Conservation (phyloP, 345 rosid genomes). For the Euphorbia pulcherrima region DNA sequence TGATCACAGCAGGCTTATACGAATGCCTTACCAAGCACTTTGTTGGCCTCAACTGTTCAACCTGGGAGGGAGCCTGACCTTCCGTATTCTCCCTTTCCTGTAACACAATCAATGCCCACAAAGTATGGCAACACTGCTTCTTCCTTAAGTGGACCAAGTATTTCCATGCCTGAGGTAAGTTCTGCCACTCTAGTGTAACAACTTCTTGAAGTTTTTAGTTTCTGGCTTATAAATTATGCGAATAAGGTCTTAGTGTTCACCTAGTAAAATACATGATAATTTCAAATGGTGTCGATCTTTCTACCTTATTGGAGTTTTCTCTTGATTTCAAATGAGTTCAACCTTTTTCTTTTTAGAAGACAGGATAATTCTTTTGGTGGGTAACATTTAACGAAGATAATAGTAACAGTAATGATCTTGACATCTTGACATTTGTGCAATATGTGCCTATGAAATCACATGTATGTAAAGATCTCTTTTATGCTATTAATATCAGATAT, state of each 20-base stretch:
- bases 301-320: not conserved
- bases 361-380: not conserved
- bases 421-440: too few species aligned
- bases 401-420: not conserved
- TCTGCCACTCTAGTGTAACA: not conserved
- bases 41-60: conserved; percentile 70
- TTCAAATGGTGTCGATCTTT: not conserved
- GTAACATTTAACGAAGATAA: not conserved
- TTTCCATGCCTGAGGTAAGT: conserved; percentile 79
- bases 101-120: conserved; percentile 60
- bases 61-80: conserved; percentile 74
- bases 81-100: conserved; percentile 72
- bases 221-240: not conserved
- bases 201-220: not conserved
- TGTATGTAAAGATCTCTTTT: not conserved
- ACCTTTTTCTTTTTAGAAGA: not conserved
- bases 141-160: conserved; percentile 59
- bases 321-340: not conserved
- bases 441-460: not conserved
- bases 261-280: not conserved
- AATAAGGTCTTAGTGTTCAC: not conserved
- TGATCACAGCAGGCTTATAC: conserved; percentile 57
- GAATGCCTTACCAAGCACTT: conserved; percentile 64
- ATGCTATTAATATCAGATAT: not conserved
- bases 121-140: conserved; percentile 62